Base-by-base conservation (phyloP, 176 grass and related monocot species). In the Phyllostachys edulis region DNA sequence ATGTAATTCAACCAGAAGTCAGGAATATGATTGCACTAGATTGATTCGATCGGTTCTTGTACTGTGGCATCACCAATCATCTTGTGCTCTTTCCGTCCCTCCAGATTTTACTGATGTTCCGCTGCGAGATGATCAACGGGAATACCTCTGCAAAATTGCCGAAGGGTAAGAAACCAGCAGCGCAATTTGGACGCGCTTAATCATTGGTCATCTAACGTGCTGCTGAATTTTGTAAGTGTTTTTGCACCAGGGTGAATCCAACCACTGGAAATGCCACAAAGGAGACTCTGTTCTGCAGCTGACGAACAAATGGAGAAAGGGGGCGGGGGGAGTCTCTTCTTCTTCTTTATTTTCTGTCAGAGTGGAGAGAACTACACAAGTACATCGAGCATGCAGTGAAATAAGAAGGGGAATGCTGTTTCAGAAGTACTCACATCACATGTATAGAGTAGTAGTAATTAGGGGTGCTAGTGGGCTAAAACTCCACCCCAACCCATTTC, bases 81-180 rank as follows among this genome's bases (percentile, higher is more conserved):
- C 15, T 5, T 45, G 6, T 20, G 1, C 11, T 17, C 9, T 13
- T 70, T 9, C 17, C 24, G 16, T 23, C 20, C 49, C 21, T 51
- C 50, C 77, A 97, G 94, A 94, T 82, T 97, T 97, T 15, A 94
- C 90, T 0, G 94, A 97, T 57, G 92, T 97, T 82, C 90, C 88
- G 59, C 72, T 92, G 76, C 85, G 94, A 89, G 94, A 97, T 18
- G 92, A 97, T 57, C 92, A 92, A 71, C 75, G 80, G 55, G 88
- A 89, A 8, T 94, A 97, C 59, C 90, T 97, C 20, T 97, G 92
- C 90, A 97, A 92, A 89, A 60, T 87, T 9, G 92, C 90, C 50
- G 92, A 97, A 9, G 92, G 94, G 92, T 97, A 92, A 88, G 36
- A n/a, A 60, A 34, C 2, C 32, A 46, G 1, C 7, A 1, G 7